Conservation (phyloP, 805 yeast species). For the Cyberlindnera bimundalis region DNA sequence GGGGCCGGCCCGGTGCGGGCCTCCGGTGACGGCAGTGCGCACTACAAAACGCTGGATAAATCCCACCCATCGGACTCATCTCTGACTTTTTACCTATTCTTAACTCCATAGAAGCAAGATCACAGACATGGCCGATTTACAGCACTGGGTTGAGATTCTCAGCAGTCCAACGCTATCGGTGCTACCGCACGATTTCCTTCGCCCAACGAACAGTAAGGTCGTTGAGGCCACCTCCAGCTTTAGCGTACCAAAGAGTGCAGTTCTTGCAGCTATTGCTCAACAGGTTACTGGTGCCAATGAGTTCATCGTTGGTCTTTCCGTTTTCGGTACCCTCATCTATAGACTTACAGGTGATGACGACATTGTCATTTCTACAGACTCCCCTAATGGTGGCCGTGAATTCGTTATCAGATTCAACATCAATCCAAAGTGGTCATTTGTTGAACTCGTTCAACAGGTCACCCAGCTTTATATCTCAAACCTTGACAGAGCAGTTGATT, state of each 20-base stretch:
- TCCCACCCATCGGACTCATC: too few species aligned
- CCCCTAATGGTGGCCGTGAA: slow-evolving; percentile 36
- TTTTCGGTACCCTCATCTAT: slow-evolving; percentile 65
- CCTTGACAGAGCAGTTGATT: slow-evolving; percentile 36
- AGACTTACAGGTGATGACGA: slow-evolving; percentile 94
- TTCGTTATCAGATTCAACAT: slow-evolving; percentile 63
- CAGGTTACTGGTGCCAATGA: slow-evolving; percentile 27
- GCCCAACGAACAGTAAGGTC: slow-evolving; percentile 65
- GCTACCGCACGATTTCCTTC: slow-evolving; percentile 82
- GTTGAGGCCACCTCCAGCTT: slow-evolving; percentile 56
- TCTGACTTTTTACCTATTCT: too few species aligned
- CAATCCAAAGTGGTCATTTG: slow-evolving; percentile 51
- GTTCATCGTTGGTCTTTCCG: slow-evolving; percentile 58
- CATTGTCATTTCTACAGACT: slow-evolving; percentile 75
- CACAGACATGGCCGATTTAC: slow-evolving; percentile 28
- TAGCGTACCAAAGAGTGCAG: slow-evolving; percentile 28
- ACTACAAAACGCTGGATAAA: neutral
- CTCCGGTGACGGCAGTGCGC: slow-evolving; percentile 3
- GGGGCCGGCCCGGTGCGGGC: slow-evolving; percentile 2
- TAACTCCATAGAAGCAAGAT: too few species aligned
- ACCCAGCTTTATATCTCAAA: slow-evolving; percentile 37
- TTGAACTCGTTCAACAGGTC: slow-evolving; percentile 47
- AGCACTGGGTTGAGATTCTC: slow-evolving; percentile 63
- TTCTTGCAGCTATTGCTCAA: slow-evolving; percentile 22
- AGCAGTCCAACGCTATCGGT: slow-evolving; percentile 83